Base-by-base conservation (phyloP, 495 filamentous ascomycete species). In the Schizothecium vesticola region DNA sequence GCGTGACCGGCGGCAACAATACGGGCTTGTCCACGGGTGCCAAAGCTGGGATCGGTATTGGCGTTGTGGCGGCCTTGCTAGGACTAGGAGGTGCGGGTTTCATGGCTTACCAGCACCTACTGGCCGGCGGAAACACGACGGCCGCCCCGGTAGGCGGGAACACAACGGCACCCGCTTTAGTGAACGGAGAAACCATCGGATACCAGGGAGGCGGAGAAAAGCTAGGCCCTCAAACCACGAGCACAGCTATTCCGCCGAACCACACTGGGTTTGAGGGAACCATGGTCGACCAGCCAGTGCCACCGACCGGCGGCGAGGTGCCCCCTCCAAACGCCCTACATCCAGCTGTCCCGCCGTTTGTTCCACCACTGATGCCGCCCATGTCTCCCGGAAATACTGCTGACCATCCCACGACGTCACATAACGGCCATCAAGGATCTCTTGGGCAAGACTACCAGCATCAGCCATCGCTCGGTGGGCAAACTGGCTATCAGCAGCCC, bases 41-140 rank as follows among this genome's bases (percentile, higher is more conserved):
- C 60, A 76, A 76, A 55, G 74, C 70, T n/a, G 74, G 73, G 22
- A 63, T 73, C 24, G 74, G 73, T 21, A 59, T 73, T 4, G 71
- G 71, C 28, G 65, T 67, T 22, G 59, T 59, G 12, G 69, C 60
- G 6, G 59, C 55, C 9, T 55, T 70, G 8, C 36, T 68, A 3
- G 69, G 43, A 4, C 36, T 73, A n/a, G 69, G 60, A 8, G 69
- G 36, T 11, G 69, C 25, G 16, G 63, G 58, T 12, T 70, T 67
- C 51, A 58, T 26, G 28, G 68, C 64, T 1, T 73, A 66, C 56
- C 66, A 67, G 57, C 63, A 73, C 59, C 65, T 73, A 24, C 23
- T 13, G n/a, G 29, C 13, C 21, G 61, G 65, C 19, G 58, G 58
- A 25, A 64, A 65, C 64, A 67, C 64, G 1, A 67, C 59, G 11